Percentiles rank a stretch among this genome's conserved stretches.
Conservation (phyloP, 306 rosid genomes). For the Ammopiptanthus mongolicus region DNA sequence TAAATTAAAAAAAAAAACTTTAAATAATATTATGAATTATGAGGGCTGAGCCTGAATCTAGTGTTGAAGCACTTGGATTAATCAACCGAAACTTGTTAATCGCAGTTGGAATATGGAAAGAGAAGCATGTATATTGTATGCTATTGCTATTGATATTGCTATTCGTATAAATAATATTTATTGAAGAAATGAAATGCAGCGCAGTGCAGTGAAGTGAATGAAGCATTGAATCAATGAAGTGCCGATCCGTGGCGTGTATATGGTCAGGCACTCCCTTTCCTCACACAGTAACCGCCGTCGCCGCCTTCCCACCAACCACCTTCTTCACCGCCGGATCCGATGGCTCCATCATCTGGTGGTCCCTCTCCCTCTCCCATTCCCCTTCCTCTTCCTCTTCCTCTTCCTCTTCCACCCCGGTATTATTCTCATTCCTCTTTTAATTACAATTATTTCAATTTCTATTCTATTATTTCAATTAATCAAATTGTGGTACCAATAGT, state of each 20-base stretch:
- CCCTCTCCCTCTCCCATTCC: conserved; percentile 44
- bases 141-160: no score
- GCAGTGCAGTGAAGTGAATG: neutral
- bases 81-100: no score
- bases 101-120: no score
- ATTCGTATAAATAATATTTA: neutral
- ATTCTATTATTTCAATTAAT: neutral
- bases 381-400: conserved; percentile 39
- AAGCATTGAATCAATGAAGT: conserved; percentile 49
- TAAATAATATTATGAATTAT: no score
- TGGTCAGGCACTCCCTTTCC: conserved; percentile 79
- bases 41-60: no score
- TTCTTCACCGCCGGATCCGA: conserved; percentile 93
- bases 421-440: neutral
- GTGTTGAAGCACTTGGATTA: no score
- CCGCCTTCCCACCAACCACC: conserved; percentile 51
- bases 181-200: neutral
- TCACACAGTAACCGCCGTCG: conserved; percentile 67
- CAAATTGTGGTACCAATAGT: no score
- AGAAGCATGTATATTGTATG: no score
- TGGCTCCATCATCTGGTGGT: conserved; percentile 97
- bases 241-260: conserved; percentile 86
- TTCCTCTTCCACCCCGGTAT: conserved; percentile 62
- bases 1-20: no score
- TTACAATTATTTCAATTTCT: neutral